phyloP scores from a whole-genome alignment of 495 filamentous ascomycete genomes.

The Podospora australis region DNA sequence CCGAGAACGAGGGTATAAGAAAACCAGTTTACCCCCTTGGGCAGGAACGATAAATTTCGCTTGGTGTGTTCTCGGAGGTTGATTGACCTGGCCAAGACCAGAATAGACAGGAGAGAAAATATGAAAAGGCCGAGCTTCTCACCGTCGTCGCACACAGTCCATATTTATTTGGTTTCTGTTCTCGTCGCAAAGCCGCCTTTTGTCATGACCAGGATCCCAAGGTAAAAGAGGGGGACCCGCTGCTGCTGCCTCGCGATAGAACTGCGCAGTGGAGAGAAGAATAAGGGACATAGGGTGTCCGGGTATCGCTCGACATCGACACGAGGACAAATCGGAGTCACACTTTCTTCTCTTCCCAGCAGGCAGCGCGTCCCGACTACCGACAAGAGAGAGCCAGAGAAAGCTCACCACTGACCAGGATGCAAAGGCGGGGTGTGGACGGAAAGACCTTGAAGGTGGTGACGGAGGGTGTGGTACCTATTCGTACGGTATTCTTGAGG shows the following conservation, averaged over 20 bases:
- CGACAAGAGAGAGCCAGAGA: too few species aligned
- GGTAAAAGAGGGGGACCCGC: neutral
- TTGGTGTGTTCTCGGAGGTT: slow-evolving; percentile 8
- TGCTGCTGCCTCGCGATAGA: neutral
- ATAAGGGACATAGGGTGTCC: neutral
- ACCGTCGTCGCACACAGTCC: neutral
- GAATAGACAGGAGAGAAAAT: slow-evolving; percentile 3
- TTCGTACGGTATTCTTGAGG: neutral
- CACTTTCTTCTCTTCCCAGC: slow-evolving; percentile 12
- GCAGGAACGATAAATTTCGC: slow-evolving; percentile 21
- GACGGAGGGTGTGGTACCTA: too few species aligned
- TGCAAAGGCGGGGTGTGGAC: too few species aligned
- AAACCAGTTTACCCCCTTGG: slow-evolving; percentile 17
- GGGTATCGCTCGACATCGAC: too few species aligned
- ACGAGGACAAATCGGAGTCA: neutral
- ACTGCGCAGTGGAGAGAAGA: neutral
- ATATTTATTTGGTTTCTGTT: too few species aligned
- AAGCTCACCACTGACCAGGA: too few species aligned
- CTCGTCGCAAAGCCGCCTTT: too few species aligned
- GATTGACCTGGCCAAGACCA: neutral
- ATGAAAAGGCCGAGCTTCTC: neutral
- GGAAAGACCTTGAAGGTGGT: too few species aligned
- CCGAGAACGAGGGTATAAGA: slow-evolving; percentile 13
- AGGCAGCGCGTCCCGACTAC: slow-evolving; percentile 13
- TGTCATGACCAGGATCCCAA: neutral